Evolutionary conservation across 169 alveolate species (phyloP).

Genomic region (Plasmodium cynomolgi): DNA sequence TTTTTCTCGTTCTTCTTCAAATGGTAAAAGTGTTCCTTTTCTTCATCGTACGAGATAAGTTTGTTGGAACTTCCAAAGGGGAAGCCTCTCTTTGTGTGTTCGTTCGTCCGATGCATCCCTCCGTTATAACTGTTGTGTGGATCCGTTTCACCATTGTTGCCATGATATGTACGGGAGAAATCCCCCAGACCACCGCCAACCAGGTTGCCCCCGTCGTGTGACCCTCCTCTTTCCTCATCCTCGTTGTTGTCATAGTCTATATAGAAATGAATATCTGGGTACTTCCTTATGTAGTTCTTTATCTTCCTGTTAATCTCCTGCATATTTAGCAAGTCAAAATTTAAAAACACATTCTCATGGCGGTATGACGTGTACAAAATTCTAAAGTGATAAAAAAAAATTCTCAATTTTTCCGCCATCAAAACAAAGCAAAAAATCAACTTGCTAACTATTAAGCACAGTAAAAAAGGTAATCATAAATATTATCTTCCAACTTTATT

Average conservation of each 20-base stretch:
- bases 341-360: slow-evolving; percentile 54
- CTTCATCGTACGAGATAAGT: slow-evolving; percentile 51
- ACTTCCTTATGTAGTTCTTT: slow-evolving; percentile 60
- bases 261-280: slow-evolving; percentile 74
- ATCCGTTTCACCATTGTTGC: background rate
- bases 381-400: slow-evolving; percentile 71
- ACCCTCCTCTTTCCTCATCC: slow-evolving; percentile 4
- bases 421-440: slow-evolving; percentile 58
- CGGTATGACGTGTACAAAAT: slow-evolving; percentile 40
- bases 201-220: background rate
- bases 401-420: slow-evolving; percentile 61
- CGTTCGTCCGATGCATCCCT: background rate
- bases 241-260: slow-evolving; percentile 52
- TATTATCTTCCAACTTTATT: slow-evolving; percentile 27
- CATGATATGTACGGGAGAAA: background rate
- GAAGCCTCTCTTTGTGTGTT: background rate
- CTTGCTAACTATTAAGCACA: slow-evolving; percentile 60
- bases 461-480: slow-evolving; percentile 70
- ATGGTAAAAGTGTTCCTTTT: slow-evolving; percentile 72
- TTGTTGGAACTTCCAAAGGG: slow-evolving; percentile 10
- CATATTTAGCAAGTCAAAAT: slow-evolving; percentile 67
- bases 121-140: background rate
- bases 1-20: slow-evolving; percentile 42
- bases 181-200: background rate
- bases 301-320: slow-evolving; percentile 63